Evolutionary conservation across 192 early-diverging fungal species (phyloP), one percentile per base, ranked within the genome.

Genomic region (Mortierella hygrophila): DNA sequence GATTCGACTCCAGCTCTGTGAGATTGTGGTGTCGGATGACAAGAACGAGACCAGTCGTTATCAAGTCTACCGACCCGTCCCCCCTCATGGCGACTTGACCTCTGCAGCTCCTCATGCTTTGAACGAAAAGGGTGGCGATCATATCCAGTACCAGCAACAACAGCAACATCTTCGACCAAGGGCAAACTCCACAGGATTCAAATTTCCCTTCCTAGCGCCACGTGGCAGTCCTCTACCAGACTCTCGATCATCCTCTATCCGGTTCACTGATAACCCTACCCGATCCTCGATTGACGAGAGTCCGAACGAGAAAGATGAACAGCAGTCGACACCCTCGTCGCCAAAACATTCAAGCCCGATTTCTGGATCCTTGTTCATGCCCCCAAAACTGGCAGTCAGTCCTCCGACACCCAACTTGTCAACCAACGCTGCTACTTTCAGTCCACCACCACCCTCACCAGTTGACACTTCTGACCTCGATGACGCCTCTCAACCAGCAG

Each of bases 11-110:
- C 84, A 86, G 57, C 49, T 86, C 0, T 86, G 84, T 47, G 84
- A 86, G 42, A 86, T 86, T 78, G 79, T 86, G 3, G 68, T 86
- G 5, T 80, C 84, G 26, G 84, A 86, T 26, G 84, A 86, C 2
- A 86, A 81, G 72, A 65, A 81, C 55, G 84, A 81, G 54, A 86
- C 79, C 16, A 81, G 54, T 65, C 84, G 84, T 6, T 86, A 86
- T 23, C 84, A 86, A 42, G 79, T 86, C 40, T 86, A 86, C 65
- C 63, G 84, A 5, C 84, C 84, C 29, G 49, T 80, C 40, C 78
- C 77, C 7, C 74, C 65, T 57, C n/a, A 65, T 8, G 75, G 41
- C 8, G 69, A 70, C 0, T 52, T 29, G 9, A 29, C 68, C 35
- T 55, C 21, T 6, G 16, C 46, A 0, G 23, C 15, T 49, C 11